Conservation (phyloP, 768 basidiomycete species). For the Lactarius trivialis region DNA sequence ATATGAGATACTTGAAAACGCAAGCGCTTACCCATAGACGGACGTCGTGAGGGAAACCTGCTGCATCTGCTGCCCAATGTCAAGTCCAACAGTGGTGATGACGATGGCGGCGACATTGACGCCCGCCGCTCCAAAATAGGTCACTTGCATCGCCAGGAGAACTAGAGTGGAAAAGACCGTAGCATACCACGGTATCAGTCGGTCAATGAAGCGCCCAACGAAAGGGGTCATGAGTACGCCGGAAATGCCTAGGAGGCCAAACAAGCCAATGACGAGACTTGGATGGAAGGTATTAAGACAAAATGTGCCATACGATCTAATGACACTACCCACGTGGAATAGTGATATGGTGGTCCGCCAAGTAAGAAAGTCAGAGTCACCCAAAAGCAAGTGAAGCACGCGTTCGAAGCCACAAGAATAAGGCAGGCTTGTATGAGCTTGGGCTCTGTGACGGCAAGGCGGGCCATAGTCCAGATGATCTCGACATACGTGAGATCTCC, state of each 20-base stretch:
- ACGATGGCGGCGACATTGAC: constrained; percentile 32
- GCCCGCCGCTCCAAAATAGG: constrained; percentile 32
- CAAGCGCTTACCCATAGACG: constrained; percentile 1
- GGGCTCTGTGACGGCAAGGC: constrained; percentile 71
- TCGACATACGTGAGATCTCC: constrained; percentile 28
- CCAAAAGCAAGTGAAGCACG: constrained; percentile 46
- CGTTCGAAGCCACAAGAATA: constrained; percentile 52
- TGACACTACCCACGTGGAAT: constrained; percentile 49
- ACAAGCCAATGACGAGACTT: constrained; percentile 35
- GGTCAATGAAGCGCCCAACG: constrained; percentile 23
- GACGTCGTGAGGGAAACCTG: constrained; percentile 29
- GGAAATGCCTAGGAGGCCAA: constrained; percentile 38
- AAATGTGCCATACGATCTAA: neutral
- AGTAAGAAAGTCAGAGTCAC: constrained; percentile 74
- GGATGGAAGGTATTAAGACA: neutral
- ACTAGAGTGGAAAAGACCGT: constrained; percentile 29
- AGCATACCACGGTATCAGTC: constrained; percentile 35
- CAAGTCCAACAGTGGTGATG: constrained; percentile 31
- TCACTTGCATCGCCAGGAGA: constrained; percentile 23
- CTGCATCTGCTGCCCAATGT: constrained; percentile 32
- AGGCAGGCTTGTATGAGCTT: constrained; percentile 62
- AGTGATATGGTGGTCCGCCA: constrained; percentile 67
- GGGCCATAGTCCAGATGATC: constrained; percentile 72
- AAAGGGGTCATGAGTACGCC: constrained; percentile 26
- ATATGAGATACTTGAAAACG: neutral